Percentiles rank a stretch among this genome's conserved stretches.
These are phyloP conservation scores for Teratosphaeriaceae sp. DNA, from an alignment of 2,329 filamentous ascomycete genomes.

Conservation along the genomic window DNA sequence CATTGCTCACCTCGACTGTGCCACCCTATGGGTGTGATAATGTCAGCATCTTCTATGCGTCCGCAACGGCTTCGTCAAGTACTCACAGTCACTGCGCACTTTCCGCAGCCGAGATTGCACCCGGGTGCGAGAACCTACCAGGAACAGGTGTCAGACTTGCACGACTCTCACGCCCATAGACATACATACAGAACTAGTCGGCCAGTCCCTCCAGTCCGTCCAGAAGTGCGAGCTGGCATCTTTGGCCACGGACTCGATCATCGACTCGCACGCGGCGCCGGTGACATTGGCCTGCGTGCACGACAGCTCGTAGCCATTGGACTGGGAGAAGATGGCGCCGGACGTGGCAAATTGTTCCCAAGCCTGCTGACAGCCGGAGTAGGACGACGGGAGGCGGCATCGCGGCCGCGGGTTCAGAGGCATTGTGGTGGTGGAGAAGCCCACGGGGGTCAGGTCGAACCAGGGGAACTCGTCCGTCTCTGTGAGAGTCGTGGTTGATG, in stretches of 20 bases:
- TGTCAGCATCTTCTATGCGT: no score
- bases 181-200: no score
- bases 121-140: not conserved
- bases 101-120: not conserved
- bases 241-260: not conserved
- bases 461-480: not conserved
- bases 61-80: no score
- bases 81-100: constrained; percentile 1
- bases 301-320: no score
- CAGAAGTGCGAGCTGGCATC: not conserved
- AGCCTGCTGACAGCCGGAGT: not conserved
- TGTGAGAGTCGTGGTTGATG: no score
- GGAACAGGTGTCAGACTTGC: no score
- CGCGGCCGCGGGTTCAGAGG: not conserved
- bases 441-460: no score
- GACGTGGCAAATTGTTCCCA: not conserved
- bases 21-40: no score
- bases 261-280: not conserved
- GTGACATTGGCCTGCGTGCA: not conserved
- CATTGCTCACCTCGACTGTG: no score
- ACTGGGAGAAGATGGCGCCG: no score
- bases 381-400: not conserved
- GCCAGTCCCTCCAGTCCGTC: not conserved
- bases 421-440: not conserved
- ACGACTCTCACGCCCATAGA: no score